These are phyloP conservation scores for Sequoiadendron giganteum DNA, from an alignment of 75 land plant species.

Conservation along the genomic window DNA sequence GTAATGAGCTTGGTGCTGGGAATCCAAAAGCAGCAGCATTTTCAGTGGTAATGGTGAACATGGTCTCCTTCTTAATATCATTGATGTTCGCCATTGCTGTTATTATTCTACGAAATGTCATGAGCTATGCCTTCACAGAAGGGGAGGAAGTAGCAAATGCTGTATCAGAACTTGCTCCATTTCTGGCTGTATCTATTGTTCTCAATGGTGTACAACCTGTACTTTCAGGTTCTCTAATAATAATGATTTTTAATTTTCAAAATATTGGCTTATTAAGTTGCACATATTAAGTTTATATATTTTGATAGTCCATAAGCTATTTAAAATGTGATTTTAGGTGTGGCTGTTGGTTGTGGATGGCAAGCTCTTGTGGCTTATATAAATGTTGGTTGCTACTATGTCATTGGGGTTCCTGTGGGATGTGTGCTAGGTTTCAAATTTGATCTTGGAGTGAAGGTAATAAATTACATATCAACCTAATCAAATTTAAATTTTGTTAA, in stretches of 20 bases:
- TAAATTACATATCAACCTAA: not conserved
- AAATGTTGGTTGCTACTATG: conserved; percentile 61
- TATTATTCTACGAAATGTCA: conserved; percentile 29
- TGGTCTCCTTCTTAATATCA: conserved; percentile 35
- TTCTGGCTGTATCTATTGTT: conserved; percentile 47
- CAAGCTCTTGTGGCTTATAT: conserved; percentile 62
- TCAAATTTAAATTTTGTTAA: not conserved
- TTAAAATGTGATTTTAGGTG: conserved; percentile 24
- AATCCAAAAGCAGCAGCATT: conserved; percentile 57
- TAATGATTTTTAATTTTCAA: not conserved
- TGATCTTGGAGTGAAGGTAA: conserved; percentile 47
- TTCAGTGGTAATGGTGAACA: conserved; percentile 44
- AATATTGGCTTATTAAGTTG: too few relatives aligned
- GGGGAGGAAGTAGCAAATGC: conserved; percentile 38
- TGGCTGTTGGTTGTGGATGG: conserved; percentile 82
- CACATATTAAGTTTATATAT: too few relatives aligned
- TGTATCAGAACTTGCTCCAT: conserved; percentile 53
- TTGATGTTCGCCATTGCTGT: conserved; percentile 19
- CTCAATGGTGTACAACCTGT: conserved; percentile 83
- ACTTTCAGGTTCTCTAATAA: conserved; percentile 50
- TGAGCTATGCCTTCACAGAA: conserved; percentile 59
- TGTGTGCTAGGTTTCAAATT: conserved; percentile 57
- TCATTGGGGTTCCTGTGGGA: conserved; percentile 65
- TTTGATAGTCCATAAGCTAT: too few relatives aligned
- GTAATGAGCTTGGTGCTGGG: conserved; percentile 72